Evolutionary conservation across 768 basidiomycete genomes (phyloP).

Genomic region (Mycena rosella): DNA sequence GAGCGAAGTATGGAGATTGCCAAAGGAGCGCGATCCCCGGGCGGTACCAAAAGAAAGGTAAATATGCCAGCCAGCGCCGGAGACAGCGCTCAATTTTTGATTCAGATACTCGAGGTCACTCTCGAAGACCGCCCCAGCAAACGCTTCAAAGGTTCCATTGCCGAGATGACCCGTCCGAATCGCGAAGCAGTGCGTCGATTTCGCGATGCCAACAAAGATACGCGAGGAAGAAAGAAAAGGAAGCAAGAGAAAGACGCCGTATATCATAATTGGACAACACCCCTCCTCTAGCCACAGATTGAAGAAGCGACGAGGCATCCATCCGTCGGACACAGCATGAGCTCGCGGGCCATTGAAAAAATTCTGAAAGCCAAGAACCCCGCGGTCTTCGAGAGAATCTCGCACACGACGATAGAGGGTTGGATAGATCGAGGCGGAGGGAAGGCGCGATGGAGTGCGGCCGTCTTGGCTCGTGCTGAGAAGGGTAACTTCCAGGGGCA

Average conservation of each 20-base stretch:
- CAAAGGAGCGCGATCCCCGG: not conserved
- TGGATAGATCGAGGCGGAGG: slow-evolving; percentile 11
- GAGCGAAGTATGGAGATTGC: not conserved
- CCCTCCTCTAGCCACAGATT: not conserved
- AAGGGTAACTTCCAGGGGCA: too few relatives aligned
- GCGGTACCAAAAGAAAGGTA: too few relatives aligned
- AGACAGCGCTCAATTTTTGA: too few relatives aligned
- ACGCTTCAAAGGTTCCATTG: too few relatives aligned
- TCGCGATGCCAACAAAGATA: slow-evolving; percentile 6
- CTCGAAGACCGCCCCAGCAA: too few relatives aligned
- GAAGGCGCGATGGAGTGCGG: slow-evolving; percentile 2
- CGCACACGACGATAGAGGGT: not conserved
- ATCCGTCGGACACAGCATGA: not conserved
- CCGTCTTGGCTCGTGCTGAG: too few relatives aligned
- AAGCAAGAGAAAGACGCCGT: not conserved
- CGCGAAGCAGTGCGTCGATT: too few relatives aligned
- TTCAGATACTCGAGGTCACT: too few relatives aligned
- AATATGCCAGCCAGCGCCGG: too few relatives aligned
- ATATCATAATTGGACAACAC: slow-evolving; percentile 11
- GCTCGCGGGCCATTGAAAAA: too few relatives aligned
- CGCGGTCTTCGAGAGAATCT: not conserved
- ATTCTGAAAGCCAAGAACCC: too few relatives aligned
- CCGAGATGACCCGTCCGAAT: too few relatives aligned
- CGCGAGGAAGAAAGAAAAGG: not conserved
- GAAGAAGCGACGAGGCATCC: slow-evolving; percentile 1